Conservation (phyloP, 1,284 basidiomycete genomes). For the Leccinum pseudoinsigne region DNA sequence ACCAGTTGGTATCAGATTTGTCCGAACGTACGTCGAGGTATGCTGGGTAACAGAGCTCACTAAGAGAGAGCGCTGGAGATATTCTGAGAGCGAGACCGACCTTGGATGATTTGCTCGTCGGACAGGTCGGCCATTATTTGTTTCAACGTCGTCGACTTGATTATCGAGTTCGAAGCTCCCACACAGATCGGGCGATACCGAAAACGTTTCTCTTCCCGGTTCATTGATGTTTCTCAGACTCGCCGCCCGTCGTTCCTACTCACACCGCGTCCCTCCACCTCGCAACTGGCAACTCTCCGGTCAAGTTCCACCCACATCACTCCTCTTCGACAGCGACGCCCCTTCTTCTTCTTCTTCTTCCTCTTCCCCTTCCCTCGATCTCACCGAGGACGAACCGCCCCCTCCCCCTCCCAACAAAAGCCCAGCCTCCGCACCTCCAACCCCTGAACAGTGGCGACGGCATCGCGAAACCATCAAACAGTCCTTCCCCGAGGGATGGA, state of each 20-base stretch:
- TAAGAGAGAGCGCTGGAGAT: slow-evolving; percentile 19
- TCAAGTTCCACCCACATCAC: slow-evolving; percentile 49
- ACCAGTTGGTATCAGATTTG: slow-evolving; percentile 84
- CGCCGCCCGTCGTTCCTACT: slow-evolving; percentile 28
- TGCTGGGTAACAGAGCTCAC: slow-evolving; percentile 45
- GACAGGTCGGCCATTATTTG: slow-evolving; percentile 77
- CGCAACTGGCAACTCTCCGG: slow-evolving; percentile 53
- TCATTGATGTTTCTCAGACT: slow-evolving; percentile 2
- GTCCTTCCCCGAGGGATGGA: slow-evolving; percentile 79
- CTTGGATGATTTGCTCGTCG: slow-evolving; percentile 76
- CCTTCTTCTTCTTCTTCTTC: slow-evolving; percentile 17
- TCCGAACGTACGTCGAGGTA: slow-evolving; percentile 83
- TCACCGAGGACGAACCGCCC: slow-evolving; percentile 52
- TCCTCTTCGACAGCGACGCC: slow-evolving; percentile 45
- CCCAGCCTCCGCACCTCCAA: slow-evolving; percentile 40
- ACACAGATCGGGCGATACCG: slow-evolving; percentile 27
- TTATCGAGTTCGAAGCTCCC: background rate
- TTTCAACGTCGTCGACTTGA: background rate
- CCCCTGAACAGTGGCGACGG: slow-evolving; percentile 50
- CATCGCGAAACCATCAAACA: slow-evolving; percentile 61
- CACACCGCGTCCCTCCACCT: slow-evolving; percentile 19
- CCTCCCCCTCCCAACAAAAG: slow-evolving; percentile 42
- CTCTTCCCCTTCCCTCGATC: slow-evolving; percentile 39
- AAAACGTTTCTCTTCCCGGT: background rate
- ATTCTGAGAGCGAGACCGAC: slow-evolving; percentile 41